Base-by-base conservation (phyloP, 352 stramenopile species). In the Pythium myriotylum region DNA sequence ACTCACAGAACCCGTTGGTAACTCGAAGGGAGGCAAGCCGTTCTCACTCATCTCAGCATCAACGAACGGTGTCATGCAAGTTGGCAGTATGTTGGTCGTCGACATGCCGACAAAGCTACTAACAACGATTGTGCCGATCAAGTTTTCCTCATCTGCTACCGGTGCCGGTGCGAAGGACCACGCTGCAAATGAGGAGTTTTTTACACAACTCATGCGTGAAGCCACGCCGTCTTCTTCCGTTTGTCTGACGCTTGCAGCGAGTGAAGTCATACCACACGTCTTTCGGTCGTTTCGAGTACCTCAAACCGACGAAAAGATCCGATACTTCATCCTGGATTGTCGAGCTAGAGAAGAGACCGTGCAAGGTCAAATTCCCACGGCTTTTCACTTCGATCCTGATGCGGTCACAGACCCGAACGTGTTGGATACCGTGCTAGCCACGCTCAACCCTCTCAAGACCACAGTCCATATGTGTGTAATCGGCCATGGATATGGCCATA, bases 281-380 rank as follows among this genome's bases (percentile, higher is more conserved):
- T 94, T 94, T 48, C 76, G 72, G 41, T 84, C 78, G 39, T 91
- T 92, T 61, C 76, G 91, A 54, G 69, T 72, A 4, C 50, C 67
- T 10, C 35, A 59, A 35, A 19, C 27, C 9, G 65, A 73, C 35
- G 68, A 73, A 5, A 76, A 62, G 26, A 82, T 92, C 54, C 82
- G 81, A 0, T 95, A 86, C 41, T 92, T 94, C 45, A 79, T 92
- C 27, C 54, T 95, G 2, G 86, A 95, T 63, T 95, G 86, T 54
- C 82, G 86, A 14, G 67, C 77, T 0, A 47, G 41, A 1, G 67
- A 81, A 8, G 75, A 89, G 22, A 74, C 72, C 14, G 32, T 46
- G 2, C 61, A 73, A 13, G 86, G 84, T 0, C 73, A 86, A 45
- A 76, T 95, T 42, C 86, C 86, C 0, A 95, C 84, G 5, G 85